Base-by-base conservation (phyloP, 2,329 filamentous ascomycete genomes). In the Parafenestella ontariensis region DNA sequence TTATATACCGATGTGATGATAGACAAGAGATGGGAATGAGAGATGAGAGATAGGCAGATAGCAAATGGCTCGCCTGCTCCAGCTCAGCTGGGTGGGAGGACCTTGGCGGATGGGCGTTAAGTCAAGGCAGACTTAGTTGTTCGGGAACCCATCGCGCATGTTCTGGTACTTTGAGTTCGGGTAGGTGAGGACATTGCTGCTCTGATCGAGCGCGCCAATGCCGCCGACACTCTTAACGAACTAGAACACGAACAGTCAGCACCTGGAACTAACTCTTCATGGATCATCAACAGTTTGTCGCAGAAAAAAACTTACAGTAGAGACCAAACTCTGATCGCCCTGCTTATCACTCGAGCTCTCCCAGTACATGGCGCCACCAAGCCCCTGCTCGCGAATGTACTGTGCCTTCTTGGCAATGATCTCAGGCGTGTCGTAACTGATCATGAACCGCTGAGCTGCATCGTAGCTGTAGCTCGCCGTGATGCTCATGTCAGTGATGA, bases 131-230 rank as follows among this genome's bases (percentile, higher is more conserved):
- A 9, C 24, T 37, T 58, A 65, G 46, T 66, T 64, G 20, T 63
- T 64, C 3, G 64, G 64, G 9, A 71, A 61, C 9, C 61, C 62
- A 17, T 41, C 55, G 10, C 58, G 55, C 51, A 92, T 62, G 68
- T 92, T 92, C 46, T 90, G 88, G 64, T 90, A 92, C 77, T 89
- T 89, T 42, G 81, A 86, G 45, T 82, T 75, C 4, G 89, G 88
- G 68, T 87, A 91, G 34, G 77, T 76, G 33, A 91, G 70, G 62
- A 86, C 85, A 62, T 91, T 91, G 17, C 79, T 65, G 46, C 75
- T 78, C 66, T 77, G 76, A 56, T 86, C 79, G 29, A 91, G 75
- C 1, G 66, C 74, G 3, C 63, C 62, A 0, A 76, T 71, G 0
- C 87, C 86, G 17, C 87, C 88, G 10, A 91, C 74, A 0, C 75